These are phyloP conservation scores for Corniculantispora saksenae DNA, from an alignment of 2,329 filamentous ascomycete genomes.

Conservation along the genomic window DNA sequence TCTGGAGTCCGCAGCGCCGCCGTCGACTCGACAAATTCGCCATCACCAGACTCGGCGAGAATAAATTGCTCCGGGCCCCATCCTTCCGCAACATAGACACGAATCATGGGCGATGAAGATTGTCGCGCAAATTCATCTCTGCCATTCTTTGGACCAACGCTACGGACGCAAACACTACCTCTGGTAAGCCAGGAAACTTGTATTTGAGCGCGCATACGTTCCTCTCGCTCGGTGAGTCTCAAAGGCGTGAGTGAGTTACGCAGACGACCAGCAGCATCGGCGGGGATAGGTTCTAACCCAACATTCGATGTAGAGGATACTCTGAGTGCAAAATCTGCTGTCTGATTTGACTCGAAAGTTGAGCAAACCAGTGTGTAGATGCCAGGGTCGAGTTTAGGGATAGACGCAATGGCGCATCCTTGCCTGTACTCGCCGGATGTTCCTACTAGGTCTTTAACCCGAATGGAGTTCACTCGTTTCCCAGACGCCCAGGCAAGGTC, in stretches of 20 bases:
- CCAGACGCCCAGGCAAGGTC: slow-evolving; percentile 80
- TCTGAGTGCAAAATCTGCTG: slow-evolving; percentile 71
- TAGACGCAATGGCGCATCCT: slow-evolving; percentile 71
- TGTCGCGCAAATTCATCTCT: slow-evolving; percentile 22
- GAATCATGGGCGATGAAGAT: slow-evolving; percentile 57
- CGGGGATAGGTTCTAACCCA: slow-evolving; percentile 60
- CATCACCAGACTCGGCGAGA: slow-evolving; percentile 67
- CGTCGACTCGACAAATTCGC: slow-evolving; percentile 70
- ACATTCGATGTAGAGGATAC: slow-evolving; percentile 66
- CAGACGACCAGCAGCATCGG: slow-evolving; percentile 75
- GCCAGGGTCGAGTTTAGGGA: slow-evolving; percentile 63
- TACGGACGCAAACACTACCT: slow-evolving; percentile 42
- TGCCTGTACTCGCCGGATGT: slow-evolving; percentile 88
- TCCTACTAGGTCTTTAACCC: slow-evolving; percentile 74
- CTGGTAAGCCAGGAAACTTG: slow-evolving; percentile 55
- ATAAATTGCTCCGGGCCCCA: slow-evolving; percentile 67
- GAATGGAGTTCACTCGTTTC: slow-evolving; percentile 68
- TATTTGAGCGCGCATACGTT: slow-evolving; percentile 43
- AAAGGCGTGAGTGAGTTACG: slow-evolving; percentile 59
- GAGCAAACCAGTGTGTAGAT: slow-evolving; percentile 87
- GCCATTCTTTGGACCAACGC: slow-evolving; percentile 29
- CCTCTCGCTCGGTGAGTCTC: slow-evolving; percentile 47
- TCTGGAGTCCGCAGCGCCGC: slow-evolving; percentile 69
- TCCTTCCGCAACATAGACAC: slow-evolving; percentile 72
- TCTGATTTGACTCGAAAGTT: slow-evolving; percentile 81